phyloP scores from a whole-genome alignment of 164 flowering plant species.

The Echeveria elegans region DNA sequence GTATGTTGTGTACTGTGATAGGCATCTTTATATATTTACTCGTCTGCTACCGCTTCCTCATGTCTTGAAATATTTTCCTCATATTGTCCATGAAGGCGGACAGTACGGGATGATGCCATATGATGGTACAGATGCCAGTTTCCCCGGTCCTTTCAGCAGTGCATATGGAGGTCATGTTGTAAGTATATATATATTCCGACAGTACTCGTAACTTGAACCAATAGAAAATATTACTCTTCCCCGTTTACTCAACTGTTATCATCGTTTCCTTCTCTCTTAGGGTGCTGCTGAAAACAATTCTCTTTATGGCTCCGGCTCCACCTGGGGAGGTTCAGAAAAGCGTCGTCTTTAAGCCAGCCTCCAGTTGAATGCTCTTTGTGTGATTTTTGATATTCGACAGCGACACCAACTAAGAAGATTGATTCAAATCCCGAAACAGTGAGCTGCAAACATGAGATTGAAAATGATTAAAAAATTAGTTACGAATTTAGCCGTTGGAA shows the following conservation, averaged over 20 bases:
- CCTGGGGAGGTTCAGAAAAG: slow-evolving; percentile 64
- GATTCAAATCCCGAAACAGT: too few species aligned
- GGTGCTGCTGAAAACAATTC: slow-evolving; percentile 60
- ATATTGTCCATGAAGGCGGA: not conserved
- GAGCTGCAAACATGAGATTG: too few species aligned
- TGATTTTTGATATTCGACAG: not conserved
- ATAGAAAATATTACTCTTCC: not conserved
- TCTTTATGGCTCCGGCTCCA: slow-evolving; percentile 54
- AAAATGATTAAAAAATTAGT: too few species aligned
- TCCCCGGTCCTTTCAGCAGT: not conserved
- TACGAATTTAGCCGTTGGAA: too few species aligned
- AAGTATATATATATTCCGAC: not conserved
- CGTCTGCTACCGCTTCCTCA: not conserved
- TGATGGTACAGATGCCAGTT: not conserved
- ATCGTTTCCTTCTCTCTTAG: slow-evolving; percentile 22
- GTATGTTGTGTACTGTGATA: slow-evolving; percentile 20
- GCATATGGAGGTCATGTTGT: not conserved
- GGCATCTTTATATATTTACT: not conserved
- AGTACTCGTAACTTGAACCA: not conserved
- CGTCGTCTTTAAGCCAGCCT: slow-evolving; percentile 39
- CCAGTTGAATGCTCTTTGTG: not conserved
- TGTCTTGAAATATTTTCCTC: not conserved
- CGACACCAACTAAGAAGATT: too few species aligned
- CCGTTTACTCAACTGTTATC: not conserved
- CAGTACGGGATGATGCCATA: not conserved